phyloP scores from a whole-genome alignment of 2,329 filamentous ascomycete species.

The Knoxdaviesia capensis region DNA sequence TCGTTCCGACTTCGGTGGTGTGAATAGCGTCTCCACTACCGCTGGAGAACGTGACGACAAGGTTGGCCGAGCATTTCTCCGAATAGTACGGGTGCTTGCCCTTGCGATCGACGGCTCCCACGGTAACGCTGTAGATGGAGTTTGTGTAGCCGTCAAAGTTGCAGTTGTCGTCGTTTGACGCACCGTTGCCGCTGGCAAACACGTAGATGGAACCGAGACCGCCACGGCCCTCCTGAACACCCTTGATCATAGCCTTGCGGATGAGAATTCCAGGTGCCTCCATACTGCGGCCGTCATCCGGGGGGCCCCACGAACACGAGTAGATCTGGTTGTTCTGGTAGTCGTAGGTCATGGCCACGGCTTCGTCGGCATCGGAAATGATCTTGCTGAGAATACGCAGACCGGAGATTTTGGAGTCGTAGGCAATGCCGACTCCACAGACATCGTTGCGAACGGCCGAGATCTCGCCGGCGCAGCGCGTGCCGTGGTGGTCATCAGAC shows the following conservation, averaged over 20 bases:
- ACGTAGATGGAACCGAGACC: conserved; percentile 85
- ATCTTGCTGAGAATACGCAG: conserved; percentile 82
- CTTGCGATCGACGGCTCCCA: conserved; percentile 76
- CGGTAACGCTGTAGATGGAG: conserved; percentile 96
- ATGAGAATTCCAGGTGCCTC: conserved; percentile 82
- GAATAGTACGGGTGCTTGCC: conserved; percentile 91
- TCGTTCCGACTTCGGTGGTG: conserved; percentile 80
- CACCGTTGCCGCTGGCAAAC: conserved; percentile 92
- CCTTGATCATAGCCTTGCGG: conserved; percentile 75
- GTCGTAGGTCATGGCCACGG: conserved; percentile 77
- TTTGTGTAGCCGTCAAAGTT: conserved; percentile 99
- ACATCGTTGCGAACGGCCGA: conserved; percentile 81
- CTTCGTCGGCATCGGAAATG: conserved; percentile 85
- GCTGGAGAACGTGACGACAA: conserved; percentile 94
- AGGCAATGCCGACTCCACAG: conserved; percentile 91
- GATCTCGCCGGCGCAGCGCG: conserved; percentile 85
- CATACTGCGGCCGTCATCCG: conserved; percentile 86
- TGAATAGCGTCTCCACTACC: conserved; percentile 79
- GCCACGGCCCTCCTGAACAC: conserved; percentile 66
- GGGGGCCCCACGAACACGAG: conserved; percentile 95
- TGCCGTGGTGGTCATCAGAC: conserved; percentile 75
- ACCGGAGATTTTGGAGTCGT: conserved; percentile 74
- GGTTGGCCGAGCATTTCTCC: conserved; percentile 82
- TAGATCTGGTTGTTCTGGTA: conserved; percentile 90
- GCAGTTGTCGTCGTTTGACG: conserved; percentile 75